Evolutionary conservation across 306 rosid genomes (phyloP), one percentile per base, ranked within the genome.

Genomic region (Dicorynia guianensis): DNA sequence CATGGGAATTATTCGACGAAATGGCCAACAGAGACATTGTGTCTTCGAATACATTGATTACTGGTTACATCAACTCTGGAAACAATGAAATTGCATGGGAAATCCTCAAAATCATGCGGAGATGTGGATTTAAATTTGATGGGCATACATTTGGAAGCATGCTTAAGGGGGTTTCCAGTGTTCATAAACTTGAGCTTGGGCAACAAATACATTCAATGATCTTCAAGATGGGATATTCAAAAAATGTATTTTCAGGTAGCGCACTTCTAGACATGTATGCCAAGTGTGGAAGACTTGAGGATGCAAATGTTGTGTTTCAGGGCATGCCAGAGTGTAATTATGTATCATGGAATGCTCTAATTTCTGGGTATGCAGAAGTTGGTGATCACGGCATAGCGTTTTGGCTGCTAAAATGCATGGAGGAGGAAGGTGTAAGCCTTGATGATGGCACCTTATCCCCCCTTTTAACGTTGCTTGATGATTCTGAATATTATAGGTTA

Each of bases 191-290:
- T 34, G 72, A 68, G 69, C 67, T 82, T 34, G 98, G 97, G 80
- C 68, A 80, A 36, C 93, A 91, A 50, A 55, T 93, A 20, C 98
- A 93, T 67, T 79, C 89, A 2, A 34, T 87, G 80, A 69, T 91
- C 42, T 46, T 82, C 70, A 93, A 93, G 83, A 81, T 75, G 71
- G 96, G 94, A 46, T 69, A 54, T 11, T 67, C 34, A 4, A 81
- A 60, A 48, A 84, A 89, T 53, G 82, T 93, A 38, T 88, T 86
- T 61, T 81, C 88, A 0, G 89, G 89, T 8, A 89, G 96, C 81
- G 89, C 96, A 8, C 96, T 91, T 59, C 50, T 89, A 81, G 98
- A 93, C 56, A 89, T 93, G 98, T 91, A 89, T 84, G 91, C 94
- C 7, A 93, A 93, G 81, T 89, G 98, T 77, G 85, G 79, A 67